Evolutionary conservation across 192 early-diverging fungal genomes (phyloP).

Genomic region (Lunasporangiospora selenospora): DNA sequence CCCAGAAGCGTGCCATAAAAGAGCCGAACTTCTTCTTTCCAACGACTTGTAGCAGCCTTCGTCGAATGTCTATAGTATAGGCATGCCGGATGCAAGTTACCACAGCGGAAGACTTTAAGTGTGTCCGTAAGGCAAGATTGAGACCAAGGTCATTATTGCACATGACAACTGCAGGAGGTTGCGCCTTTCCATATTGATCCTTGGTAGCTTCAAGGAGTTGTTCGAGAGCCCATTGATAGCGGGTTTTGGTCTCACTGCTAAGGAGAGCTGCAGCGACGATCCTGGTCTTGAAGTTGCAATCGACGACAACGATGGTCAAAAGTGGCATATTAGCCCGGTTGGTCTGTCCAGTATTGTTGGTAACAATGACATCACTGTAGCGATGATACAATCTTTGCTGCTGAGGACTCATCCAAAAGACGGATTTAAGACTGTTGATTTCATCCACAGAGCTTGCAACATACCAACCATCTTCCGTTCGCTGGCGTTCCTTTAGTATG

Average conservation of each 20-base stretch:
- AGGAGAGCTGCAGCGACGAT: slow-evolving; percentile 1
- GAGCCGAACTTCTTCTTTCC: too few relatives aligned
- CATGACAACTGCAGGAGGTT: slow-evolving; percentile 1
- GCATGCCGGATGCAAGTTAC: too few relatives aligned
- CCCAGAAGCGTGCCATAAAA: not conserved
- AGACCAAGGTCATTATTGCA: not conserved
- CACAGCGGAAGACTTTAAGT: too few relatives aligned
- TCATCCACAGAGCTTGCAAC: not conserved
- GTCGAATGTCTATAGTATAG: too few relatives aligned
- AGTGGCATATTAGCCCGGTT: slow-evolving; percentile 1
- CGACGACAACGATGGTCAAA: slow-evolving; percentile 2
- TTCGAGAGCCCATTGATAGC: not conserved
- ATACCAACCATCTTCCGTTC: not conserved
- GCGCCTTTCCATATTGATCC: not conserved
- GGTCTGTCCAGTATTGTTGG: not conserved
- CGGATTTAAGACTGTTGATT: not conserved
- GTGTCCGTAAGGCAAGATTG: not conserved
- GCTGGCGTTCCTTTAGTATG: not conserved
- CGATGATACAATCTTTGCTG: not conserved
- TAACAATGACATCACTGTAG: slow-evolving; percentile 1
- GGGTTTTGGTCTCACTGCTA: not conserved
- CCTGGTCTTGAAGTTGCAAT: not conserved
- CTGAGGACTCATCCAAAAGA: slow-evolving; percentile 8
- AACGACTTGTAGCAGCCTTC: too few relatives aligned
- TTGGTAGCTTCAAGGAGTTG: slow-evolving; percentile 4